Evolutionary conservation across 2,329 filamentous ascomycete species (phyloP).

Genomic region (Trichoderma sp.): DNA sequence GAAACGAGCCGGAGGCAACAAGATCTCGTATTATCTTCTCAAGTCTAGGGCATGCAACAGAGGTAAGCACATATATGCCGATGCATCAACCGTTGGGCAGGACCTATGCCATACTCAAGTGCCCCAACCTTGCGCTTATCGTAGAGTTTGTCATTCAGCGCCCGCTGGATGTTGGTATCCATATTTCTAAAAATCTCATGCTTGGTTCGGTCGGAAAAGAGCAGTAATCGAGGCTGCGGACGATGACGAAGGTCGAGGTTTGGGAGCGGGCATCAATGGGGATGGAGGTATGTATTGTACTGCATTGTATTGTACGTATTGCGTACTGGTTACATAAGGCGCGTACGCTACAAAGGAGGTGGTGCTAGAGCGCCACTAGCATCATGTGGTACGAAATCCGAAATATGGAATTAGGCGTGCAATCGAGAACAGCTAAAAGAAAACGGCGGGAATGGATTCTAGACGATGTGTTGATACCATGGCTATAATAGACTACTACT

Average conservation of each 20-base stretch:
- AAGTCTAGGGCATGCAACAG: constrained; percentile 53
- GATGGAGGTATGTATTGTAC: neutral
- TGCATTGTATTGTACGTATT: neutral
- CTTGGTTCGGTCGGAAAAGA: neutral
- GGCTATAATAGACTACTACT: too few species aligned
- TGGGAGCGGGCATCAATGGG: neutral
- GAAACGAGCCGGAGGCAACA: constrained; percentile 70
- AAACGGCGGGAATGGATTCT: neutral
- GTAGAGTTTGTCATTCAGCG: constrained; percentile 97
- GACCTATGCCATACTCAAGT: constrained; percentile 68
- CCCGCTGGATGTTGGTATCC: constrained; percentile 85
- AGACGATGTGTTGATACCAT: neutral
- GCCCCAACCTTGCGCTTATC: constrained; percentile 96
- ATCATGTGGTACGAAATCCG: neutral
- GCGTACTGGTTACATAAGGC: neutral
- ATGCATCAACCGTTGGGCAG: neutral
- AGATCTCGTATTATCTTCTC: constrained; percentile 88
- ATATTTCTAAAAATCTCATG: constrained; percentile 45
- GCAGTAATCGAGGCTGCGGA: neutral
- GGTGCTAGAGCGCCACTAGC: neutral
- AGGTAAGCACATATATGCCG: constrained; percentile 20
- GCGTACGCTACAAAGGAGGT: neutral
- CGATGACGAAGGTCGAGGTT: neutral
- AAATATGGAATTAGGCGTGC: constrained; percentile 1
- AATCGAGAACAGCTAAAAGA: neutral